phyloP scores from a whole-genome alignment of 1,284 basidiomycete species.

The Sparassis latifolia region DNA sequence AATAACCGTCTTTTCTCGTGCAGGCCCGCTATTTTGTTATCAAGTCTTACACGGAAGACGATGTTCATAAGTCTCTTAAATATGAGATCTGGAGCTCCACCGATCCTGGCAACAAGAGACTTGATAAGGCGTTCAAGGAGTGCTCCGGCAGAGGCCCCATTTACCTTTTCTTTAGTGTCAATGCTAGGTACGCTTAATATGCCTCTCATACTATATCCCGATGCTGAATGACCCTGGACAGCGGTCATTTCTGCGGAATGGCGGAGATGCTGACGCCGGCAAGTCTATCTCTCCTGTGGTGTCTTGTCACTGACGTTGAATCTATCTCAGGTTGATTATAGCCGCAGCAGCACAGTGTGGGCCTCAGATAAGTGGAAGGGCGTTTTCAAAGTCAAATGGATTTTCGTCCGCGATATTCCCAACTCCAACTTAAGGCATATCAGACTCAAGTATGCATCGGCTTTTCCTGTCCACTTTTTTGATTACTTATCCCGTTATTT shows the following conservation, averaged over 20 bases:
- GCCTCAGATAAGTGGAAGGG: constrained; percentile 99
- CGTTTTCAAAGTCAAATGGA: constrained; percentile 92
- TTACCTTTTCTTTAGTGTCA: constrained; percentile 95
- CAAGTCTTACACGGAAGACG: constrained; percentile 96
- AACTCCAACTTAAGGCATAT: constrained; percentile 82
- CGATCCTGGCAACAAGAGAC: constrained; percentile 90
- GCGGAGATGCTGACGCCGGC: constrained; percentile 92
- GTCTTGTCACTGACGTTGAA: neutral
- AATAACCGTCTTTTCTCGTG: neutral
- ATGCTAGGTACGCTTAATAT: constrained; percentile 55
- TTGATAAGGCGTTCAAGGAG: constrained; percentile 94
- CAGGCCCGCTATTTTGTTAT: constrained; percentile 93
- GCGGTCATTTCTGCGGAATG: constrained; percentile 95
- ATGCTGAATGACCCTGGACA: constrained; percentile 22
- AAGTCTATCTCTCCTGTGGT: constrained; percentile 3
- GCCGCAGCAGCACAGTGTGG: constrained; percentile 88
- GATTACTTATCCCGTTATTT: constrained; percentile 13
- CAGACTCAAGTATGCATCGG: constrained; percentile 59
- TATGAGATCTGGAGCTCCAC: constrained; percentile 98
- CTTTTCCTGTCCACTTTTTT: constrained; percentile 12
- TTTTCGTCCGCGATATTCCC: constrained; percentile 92
- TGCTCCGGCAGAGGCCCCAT: constrained; percentile 81
- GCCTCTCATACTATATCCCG: constrained; percentile 1
- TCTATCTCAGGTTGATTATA: constrained; percentile 62
- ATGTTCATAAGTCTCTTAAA: constrained; percentile 94